Evolutionary conservation across 1,284 basidiomycete species (phyloP).

Genomic region (Malassezia furfur): DNA sequence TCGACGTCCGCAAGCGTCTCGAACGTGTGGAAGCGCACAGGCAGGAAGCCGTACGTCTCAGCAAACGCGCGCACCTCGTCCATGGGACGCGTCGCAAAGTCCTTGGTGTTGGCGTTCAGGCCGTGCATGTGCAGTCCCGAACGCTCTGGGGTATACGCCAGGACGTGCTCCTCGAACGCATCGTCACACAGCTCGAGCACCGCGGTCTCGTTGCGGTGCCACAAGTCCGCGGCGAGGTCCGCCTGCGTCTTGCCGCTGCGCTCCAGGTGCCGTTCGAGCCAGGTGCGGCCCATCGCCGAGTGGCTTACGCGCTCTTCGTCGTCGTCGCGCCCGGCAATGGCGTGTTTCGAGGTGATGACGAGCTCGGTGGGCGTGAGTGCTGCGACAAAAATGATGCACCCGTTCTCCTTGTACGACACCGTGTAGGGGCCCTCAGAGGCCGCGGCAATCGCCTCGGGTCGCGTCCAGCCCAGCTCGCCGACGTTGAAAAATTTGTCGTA

Average conservation of each 20-base stretch:
- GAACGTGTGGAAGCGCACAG: conserved; percentile 60
- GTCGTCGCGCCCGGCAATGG: conserved; percentile 21
- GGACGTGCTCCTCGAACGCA: conserved; percentile 91
- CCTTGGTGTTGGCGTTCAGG: conserved; percentile 64
- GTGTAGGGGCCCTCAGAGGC: conserved; percentile 73
- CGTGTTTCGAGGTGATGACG: conserved; percentile 81
- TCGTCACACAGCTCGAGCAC: conserved; percentile 82
- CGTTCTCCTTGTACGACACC: conserved; percentile 89
- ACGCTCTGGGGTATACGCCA: conserved; percentile 67
- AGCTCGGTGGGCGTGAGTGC: conserved; percentile 68
- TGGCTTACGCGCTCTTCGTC: conserved; percentile 52
- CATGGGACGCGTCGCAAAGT: conserved; percentile 59
- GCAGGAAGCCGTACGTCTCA: conserved; percentile 80
- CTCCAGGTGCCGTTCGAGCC: conserved; percentile 68
- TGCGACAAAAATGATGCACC: conserved; percentile 93
- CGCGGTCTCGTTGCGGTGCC: conserved; percentile 77
- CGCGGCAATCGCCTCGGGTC: conserved; percentile 29
- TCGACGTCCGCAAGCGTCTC: conserved; percentile 62
- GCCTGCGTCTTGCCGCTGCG: conserved; percentile 60
- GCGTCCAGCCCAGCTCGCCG: conserved; percentile 75
- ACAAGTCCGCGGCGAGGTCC: conserved; percentile 66
- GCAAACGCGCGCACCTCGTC: conserved; percentile 66
- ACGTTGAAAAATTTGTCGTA: conserved; percentile 99
- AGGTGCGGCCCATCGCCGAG: conserved; percentile 67
- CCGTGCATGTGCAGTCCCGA: conserved; percentile 83